Evolutionary conservation across 2,329 filamentous ascomycete genomes (phyloP).

Genomic region (Reticulascus tulasneorum): DNA sequence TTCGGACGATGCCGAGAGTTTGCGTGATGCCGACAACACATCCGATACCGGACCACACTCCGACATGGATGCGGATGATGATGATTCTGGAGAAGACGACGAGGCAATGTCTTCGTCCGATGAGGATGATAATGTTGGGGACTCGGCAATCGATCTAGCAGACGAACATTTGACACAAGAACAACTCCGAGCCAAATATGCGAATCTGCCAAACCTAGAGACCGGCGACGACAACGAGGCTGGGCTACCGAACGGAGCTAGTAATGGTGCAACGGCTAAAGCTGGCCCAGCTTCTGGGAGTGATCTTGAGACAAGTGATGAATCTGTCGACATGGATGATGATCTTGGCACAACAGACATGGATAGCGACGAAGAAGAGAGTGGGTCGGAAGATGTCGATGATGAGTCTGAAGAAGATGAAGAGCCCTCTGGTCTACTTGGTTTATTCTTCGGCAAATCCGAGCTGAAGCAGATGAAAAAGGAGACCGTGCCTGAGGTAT

Average conservation of each 20-base stretch:
- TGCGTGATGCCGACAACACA: conserved; percentile 28
- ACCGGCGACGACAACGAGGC: conserved; percentile 18
- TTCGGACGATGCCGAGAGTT: conserved; percentile 40
- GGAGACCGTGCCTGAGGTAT: conserved; percentile 25
- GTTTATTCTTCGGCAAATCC: conserved; percentile 56
- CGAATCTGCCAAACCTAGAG: conserved; percentile 52
- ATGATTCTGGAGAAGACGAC: conserved; percentile 35
- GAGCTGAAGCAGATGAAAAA: conserved; percentile 51
- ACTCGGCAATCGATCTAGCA: conserved; percentile 33
- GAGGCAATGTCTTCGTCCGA: conserved; percentile 59
- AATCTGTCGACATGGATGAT: conserved; percentile 67
- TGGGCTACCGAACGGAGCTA: conserved; percentile 12
- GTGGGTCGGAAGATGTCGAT: conserved; percentile 33
- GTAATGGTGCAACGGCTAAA: conserved; percentile 1
- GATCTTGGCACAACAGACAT: conserved; percentile 58
- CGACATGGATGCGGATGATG: conserved; percentile 32
- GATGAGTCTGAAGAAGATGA: conserved; percentile 43
- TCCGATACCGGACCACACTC: conserved; percentile 35
- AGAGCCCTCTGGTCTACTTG: conserved; percentile 46
- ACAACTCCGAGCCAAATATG: conserved; percentile 66
- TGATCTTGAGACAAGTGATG: conserved; percentile 54
- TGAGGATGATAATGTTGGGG: conserved; percentile 56
- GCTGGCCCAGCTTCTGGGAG: conserved; percentile 17
- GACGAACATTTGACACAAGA: conserved; percentile 67
- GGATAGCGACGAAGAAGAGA: conserved; percentile 35